These are phyloP conservation scores for Pontederia crassipes DNA, from an alignment of 176 grass and related monocot species.

Conservation along the genomic window DNA sequence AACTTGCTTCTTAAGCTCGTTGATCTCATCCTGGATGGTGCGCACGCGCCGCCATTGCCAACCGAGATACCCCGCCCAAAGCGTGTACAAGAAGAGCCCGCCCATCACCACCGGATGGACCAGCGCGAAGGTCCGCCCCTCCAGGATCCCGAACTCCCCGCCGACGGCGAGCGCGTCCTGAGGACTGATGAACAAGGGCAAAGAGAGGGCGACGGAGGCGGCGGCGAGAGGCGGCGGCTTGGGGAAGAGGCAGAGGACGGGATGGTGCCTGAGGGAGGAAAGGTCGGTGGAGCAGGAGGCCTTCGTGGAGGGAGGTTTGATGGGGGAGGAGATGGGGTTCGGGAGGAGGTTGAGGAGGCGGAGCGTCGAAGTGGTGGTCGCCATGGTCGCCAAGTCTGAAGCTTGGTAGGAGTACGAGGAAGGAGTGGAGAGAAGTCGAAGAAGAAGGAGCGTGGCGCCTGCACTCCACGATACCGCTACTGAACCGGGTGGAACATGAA, in stretches of 20 bases:
- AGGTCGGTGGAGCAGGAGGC: no score
- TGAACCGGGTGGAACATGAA: no score
- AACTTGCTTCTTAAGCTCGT: slow-evolving; percentile 79
- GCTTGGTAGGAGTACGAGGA: neutral
- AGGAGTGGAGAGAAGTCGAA: neutral
- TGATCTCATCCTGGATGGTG: slow-evolving; percentile 86
- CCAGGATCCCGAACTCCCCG: slow-evolving; percentile 83
- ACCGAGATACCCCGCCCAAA: slow-evolving; percentile 85
- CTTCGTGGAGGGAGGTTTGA: neutral
- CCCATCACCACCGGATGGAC: slow-evolving; percentile 80
- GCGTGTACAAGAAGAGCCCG: slow-evolving; percentile 70
- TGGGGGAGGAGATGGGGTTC: neutral
- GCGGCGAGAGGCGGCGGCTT: neutral
- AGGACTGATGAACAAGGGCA: slow-evolving; percentile 9
- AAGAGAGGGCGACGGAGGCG: neutral
- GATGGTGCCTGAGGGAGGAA: neutral
- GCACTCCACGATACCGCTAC: no score
- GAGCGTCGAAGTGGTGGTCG: slow-evolving; percentile 29
- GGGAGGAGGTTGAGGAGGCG: slow-evolving; percentile 14
- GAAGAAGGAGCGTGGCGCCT: neutral
- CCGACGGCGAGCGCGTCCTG: slow-evolving; percentile 41
- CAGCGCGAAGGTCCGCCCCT: slow-evolving; percentile 62
- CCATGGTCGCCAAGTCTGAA: neutral
- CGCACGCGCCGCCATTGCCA: slow-evolving; percentile 96
- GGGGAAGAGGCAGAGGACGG: slow-evolving; percentile 2